These are phyloP conservation scores for Fibroporia radiculosa DNA, from an alignment of 768 basidiomycete species.

Conservation along the genomic window DNA sequence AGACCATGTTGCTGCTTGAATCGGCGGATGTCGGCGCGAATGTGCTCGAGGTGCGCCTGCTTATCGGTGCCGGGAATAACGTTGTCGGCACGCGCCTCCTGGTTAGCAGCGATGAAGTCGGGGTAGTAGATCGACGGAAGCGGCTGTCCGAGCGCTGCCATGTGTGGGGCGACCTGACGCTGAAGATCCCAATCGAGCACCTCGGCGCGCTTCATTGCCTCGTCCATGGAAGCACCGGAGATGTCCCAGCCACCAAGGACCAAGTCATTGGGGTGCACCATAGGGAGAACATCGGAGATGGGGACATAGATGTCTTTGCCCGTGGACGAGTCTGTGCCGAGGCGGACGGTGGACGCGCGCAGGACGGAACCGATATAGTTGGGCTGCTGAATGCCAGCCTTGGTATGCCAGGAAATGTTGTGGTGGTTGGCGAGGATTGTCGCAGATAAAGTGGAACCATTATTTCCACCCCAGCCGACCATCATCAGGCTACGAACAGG, in stretches of 20 bases:
- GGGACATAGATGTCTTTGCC: constrained; percentile 92
- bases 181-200: constrained; percentile 97
- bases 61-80: constrained; percentile 81
- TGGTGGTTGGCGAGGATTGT: constrained; percentile 95
- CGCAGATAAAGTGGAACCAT: constrained; percentile 88
- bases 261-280: constrained; percentile 98
- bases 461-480: constrained; percentile 96
- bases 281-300: constrained; percentile 86
- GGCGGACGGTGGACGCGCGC: constrained; percentile 89
- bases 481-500: constrained; percentile 72
- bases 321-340: constrained; percentile 72
- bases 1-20: constrained; percentile 82
- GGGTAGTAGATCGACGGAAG: constrained; percentile 96
- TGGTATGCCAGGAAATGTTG: constrained; percentile 92
- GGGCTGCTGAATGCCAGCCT: constrained; percentile 84
- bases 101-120: constrained; percentile 97
- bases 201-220: constrained; percentile 88
- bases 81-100: constrained; percentile 94
- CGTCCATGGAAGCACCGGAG: constrained; percentile 74
- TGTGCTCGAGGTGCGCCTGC: constrained; percentile 83
- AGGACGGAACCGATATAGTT: constrained; percentile 98
- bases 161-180: constrained; percentile 84
- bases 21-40: constrained; percentile 87
- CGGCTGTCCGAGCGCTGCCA: constrained; percentile 74
- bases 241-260: constrained; percentile 99